These are phyloP conservation scores for Saccharomyces eubayanus DNA, from an alignment of 805 yeast species.

Conservation along the genomic window DNA sequence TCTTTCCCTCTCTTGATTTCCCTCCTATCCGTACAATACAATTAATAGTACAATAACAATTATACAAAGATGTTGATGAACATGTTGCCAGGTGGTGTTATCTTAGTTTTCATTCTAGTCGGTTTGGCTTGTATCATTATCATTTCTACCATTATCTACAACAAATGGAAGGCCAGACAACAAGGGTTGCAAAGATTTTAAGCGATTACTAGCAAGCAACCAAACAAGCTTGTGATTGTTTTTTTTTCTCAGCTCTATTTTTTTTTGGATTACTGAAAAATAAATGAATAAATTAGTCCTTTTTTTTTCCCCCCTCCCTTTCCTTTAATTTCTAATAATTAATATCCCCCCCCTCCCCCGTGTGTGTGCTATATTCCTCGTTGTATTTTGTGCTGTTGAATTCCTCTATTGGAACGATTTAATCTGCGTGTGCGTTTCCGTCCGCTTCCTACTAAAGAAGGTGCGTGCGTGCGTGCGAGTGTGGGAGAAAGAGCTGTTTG, in stretches of 20 bases:
- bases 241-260: not conserved
- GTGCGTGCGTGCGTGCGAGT: not conserved
- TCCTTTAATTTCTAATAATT: not conserved
- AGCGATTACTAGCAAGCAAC: slow-evolving; percentile 2
- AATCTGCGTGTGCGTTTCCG: not conserved
- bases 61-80: slow-evolving; percentile 21
- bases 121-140: slow-evolving; percentile 31
- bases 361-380: not conserved
- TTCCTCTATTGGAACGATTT: not conserved
- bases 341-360: not conserved
- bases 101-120: slow-evolving; percentile 48
- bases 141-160: slow-evolving; percentile 25
- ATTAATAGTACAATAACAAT: slow-evolving; percentile 4
- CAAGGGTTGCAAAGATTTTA: slow-evolving; percentile 34
- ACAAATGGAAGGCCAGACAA: slow-evolving; percentile 31
- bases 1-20: not conserved
- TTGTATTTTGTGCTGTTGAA: not conserved
- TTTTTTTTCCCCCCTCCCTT: not conserved
- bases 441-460: too few relatives aligned
- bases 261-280: not conserved
- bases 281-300: not conserved
- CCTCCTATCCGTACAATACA: not conserved
- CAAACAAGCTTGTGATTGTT: not conserved
- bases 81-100: slow-evolving; percentile 67
- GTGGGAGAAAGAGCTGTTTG: not conserved